Base-by-base conservation (phyloP, 345 rosid genomes). In the Zanthoxylum bungeanum region DNA sequence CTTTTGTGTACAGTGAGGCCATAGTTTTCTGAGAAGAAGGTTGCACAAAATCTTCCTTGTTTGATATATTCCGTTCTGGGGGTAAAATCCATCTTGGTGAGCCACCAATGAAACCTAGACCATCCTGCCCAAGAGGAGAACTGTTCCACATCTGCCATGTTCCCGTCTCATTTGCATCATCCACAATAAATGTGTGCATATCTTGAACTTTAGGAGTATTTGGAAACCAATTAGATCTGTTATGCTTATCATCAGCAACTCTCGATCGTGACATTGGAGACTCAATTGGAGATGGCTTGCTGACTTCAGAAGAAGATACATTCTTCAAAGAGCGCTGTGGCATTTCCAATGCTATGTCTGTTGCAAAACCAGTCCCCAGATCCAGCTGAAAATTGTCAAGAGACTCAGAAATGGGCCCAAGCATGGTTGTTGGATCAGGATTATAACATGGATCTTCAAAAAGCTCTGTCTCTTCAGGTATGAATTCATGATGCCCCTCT, bases 131-230 rank as follows among this genome's bases (percentile, higher is more conserved):
- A 61, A 95, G 84, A 73, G 91, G 84, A 70, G 87, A 76, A 72
- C 88, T 88, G 76, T 85, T 92, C 99, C 99, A 95, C 96, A 95
- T 87, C 77, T 91, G 96, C 98, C 99, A 95, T 22, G 91, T 84
- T 80, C 93, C 87, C 64, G 78, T 86, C 70, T 84, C 89, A 75
- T 76, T 78, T n/a, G n/a, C n/a, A 67, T 82, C 85, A 66, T 86
- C 79, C 59, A 39, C 63, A 42, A 74, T 51, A 36, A 70, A 66
- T 34, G 72, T 36, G 42, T 76, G 81, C 68, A 52, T 50, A 66
- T 87, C 86, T 52, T 82, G 88, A 69, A 80, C 62, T 73, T 75
- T 83, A 11, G 83, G 74, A 42, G 82, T 71, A 66, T 65, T 57
- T 33, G 77, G 51, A 44, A 84, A 82, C 85, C 86, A 73, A 73